Conservation (phyloP, 1,284 basidiomycete species). For the Blastosporella zonata region DNA sequence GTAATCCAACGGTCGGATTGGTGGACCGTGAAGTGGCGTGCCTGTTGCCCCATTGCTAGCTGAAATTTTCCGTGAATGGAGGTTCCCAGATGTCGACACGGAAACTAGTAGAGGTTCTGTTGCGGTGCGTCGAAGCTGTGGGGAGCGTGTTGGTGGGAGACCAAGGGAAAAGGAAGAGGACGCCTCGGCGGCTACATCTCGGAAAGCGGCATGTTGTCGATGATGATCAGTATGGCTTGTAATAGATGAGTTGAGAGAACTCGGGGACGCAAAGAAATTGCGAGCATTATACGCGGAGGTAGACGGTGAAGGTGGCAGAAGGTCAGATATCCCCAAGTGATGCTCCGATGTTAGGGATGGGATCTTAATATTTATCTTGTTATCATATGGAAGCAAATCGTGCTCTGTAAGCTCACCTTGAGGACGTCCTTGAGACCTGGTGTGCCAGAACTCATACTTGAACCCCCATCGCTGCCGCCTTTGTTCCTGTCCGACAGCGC, state of each 20-base stretch:
- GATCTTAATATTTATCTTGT: conserved; percentile 38
- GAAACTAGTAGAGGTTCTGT: conserved; percentile 25
- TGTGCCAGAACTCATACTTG: conserved; percentile 32
- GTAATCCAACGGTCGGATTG: conserved; percentile 68
- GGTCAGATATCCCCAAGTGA: conserved; percentile 63
- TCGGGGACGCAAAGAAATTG: conserved; percentile 39
- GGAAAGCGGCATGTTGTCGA: conserved; percentile 23
- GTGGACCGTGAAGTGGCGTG: conserved; percentile 25
- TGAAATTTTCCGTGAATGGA: conserved; percentile 16
- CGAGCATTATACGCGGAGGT: conserved; percentile 47
- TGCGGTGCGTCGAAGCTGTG: conserved; percentile 17
- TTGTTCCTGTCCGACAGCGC: conserved; percentile 38
- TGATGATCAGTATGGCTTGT: conserved; percentile 17
- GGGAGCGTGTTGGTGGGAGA: conserved; percentile 37
- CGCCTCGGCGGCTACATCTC: conserved; percentile 29
- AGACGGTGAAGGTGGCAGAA: conserved; percentile 77
- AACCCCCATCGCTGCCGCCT: conserved; percentile 45
- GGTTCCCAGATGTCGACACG: conserved; percentile 1
- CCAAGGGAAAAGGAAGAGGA: conserved; percentile 35
- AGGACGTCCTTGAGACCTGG: conserved; percentile 70
- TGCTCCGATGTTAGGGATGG: conserved; percentile 67
- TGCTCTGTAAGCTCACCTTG: conserved; percentile 46
- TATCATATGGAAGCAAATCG: not conserved
- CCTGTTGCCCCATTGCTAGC: conserved; percentile 12
- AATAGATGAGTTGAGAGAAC: conserved; percentile 34